Conservation (phyloP, 2,329 filamentous ascomycete genomes). For the Teratosphaeria pseudoeucalypti region DNA sequence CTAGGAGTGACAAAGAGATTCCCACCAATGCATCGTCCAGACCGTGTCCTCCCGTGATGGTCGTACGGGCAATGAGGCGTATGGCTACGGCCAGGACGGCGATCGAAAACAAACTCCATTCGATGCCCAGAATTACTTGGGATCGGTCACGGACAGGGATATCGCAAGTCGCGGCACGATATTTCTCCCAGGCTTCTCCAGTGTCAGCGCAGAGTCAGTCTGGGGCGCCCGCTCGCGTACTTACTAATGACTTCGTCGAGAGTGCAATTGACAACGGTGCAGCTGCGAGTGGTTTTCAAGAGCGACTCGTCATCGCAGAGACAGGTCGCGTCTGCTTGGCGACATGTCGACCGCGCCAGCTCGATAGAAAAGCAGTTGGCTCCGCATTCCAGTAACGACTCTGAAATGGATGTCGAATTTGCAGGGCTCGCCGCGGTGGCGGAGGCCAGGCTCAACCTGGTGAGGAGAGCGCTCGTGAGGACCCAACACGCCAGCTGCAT, state of each 20-base stretch:
- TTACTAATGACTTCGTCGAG: background rate
- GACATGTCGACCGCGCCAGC: background rate
- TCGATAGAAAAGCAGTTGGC: background rate
- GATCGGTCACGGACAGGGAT: background rate
- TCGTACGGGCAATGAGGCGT: background rate
- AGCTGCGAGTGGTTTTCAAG: background rate
- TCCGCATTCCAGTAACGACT: background rate
- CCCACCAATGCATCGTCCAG: background rate
- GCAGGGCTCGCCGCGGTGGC: background rate
- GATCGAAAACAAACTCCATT: background rate
- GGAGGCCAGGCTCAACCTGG: background rate
- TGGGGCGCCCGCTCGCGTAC: background rate
- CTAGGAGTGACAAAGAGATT: background rate
- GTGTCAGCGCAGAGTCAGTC: background rate
- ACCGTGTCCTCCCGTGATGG: background rate
- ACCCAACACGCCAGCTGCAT: background rate
- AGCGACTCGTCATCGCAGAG: background rate
- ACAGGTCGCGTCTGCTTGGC: background rate
- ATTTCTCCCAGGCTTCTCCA: background rate
- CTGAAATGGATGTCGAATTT: background rate
- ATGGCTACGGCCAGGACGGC: background rate
- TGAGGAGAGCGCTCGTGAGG: background rate
- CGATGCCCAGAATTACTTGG: background rate
- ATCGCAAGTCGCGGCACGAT: background rate
- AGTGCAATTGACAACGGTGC: background rate